Percentiles rank a stretch among this genome's conserved stretches.
Evolutionary conservation across 345 rosid genomes (phyloP).

Genomic region (Eucalyptus brandiana): DNA sequence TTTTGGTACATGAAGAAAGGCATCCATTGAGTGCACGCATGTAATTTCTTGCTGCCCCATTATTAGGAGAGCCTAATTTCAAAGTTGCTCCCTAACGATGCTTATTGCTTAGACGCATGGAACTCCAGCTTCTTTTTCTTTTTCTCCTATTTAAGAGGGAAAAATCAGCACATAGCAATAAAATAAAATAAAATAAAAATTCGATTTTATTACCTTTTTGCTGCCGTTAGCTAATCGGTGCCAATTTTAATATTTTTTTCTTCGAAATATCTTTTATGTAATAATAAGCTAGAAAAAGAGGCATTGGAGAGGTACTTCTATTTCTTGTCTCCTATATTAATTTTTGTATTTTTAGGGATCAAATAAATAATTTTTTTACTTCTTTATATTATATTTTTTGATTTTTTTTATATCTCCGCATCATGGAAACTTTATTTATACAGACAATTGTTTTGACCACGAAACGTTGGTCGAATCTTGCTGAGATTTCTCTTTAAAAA

Average conservation of each 20-base stretch:
- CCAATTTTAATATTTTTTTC: neutral
- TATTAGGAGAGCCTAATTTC: neutral
- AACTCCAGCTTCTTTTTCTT: neutral
- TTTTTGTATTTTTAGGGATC: neutral
- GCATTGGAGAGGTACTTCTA: neutral
- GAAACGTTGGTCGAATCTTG: neutral
- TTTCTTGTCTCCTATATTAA: neutral
- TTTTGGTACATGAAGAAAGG: neutral
- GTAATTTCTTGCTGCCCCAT: neutral
- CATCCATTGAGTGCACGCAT: neutral
- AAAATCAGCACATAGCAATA: neutral
- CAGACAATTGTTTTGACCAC: neutral
- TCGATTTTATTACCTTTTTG: neutral
- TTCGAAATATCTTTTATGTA: neutral
- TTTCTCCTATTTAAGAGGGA: neutral
- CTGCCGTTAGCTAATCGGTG: neutral
- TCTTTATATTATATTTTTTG: neutral
- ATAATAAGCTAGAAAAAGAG: neutral
- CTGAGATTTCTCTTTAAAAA: neutral
- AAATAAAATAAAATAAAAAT: neutral
- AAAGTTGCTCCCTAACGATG: neutral
- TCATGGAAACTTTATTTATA: neutral
- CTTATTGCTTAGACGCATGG: neutral
- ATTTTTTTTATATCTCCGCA: neutral
- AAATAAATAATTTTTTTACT: neutral